A percentile compares a stretch with the other conserved stretches of the same genome.
Evolutionary conservation across 345 rosid genomes (phyloP).

Genomic region (Lumnitzera racemosa): DNA sequence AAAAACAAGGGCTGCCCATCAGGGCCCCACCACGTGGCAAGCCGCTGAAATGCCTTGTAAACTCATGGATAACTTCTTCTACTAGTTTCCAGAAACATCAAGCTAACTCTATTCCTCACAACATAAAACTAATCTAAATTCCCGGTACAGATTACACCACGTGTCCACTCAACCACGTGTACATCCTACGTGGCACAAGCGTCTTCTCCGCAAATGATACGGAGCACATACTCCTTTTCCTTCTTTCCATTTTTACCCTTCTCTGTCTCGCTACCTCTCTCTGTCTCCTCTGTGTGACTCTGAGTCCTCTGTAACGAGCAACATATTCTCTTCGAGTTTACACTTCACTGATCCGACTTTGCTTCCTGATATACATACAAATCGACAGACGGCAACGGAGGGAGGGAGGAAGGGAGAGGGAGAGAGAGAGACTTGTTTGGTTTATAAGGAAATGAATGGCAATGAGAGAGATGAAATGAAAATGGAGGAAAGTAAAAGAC

Average conservation of each 20-base stretch:
- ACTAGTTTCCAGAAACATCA: slow-evolving; percentile 54
- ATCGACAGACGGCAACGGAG: too few relatives aligned
- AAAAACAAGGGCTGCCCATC: not conserved
- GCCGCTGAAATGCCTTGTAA: slow-evolving; percentile 4
- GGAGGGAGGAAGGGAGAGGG: not conserved
- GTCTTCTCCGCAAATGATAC: slow-evolving; percentile 36
- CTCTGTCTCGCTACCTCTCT: too few relatives aligned
- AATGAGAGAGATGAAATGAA: slow-evolving; percentile 12
- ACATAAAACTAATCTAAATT: slow-evolving; percentile 15
- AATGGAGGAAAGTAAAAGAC: slow-evolving; percentile 23
- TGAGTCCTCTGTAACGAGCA: not conserved
- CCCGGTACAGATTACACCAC: slow-evolving; percentile 39
- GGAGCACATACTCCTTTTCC: slow-evolving; percentile 9
- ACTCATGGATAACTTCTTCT: slow-evolving; percentile 1
- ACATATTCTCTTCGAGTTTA: not conserved
- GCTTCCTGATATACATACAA: too few relatives aligned
- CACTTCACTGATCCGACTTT: not conserved
- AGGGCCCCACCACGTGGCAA: slow-evolving; percentile 30
- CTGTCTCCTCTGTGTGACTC: not conserved
- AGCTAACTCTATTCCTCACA: slow-evolving; percentile 10
- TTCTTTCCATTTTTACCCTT: not conserved
- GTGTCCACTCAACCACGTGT: slow-evolving; percentile 17
- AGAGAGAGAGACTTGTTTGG: not conserved
- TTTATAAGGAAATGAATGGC: slow-evolving; percentile 23
- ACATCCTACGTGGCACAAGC: slow-evolving; percentile 48